Base-by-base conservation (phyloP, 306 rosid species). In the Corylus americana region DNA sequence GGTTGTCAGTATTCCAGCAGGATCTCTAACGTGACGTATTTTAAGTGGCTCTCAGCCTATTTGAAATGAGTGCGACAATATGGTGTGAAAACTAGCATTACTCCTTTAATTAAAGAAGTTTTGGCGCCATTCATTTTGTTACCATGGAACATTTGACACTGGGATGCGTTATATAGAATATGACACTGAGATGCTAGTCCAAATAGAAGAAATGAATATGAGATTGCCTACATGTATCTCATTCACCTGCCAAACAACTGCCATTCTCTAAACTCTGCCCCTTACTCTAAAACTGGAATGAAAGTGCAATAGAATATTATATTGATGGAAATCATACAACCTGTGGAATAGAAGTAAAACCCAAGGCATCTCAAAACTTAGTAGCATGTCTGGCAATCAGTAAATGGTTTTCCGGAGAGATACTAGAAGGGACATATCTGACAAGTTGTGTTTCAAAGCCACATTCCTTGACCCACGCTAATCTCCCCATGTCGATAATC, bases 331-430 rank as follows among this genome's bases (percentile, higher is more conserved):
- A 44, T 42, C 17, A 20, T 70, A 29, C 2, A 37, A 49, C 11
- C 55, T 59, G 55, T 59, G 55, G 16, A 3, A 42, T 5, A 29
- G 13, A 77, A 75, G n/a, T 22, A 47, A 39, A 75, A 76, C 20
- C 59, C 14, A 53, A 35, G 11, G 29, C 53, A 35, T 49, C 50
- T 82, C 75, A 82, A 55, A 35, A 62, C 70, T 2, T 12, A 68
- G 68, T 22, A 27, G 39, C 12, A 81, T 74, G 80, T 51, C 68
- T 80, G 61, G 98, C 98, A 62, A 95, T 82, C 45, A 95, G 85
- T 75, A 95, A 78, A 85, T 89, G 91, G 87, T 95, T 95, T 85
- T 95, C 98, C 22, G 97, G 98, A 81, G 98, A 95, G 75, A 95
- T 86, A 75, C 71, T 82, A 3, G 93, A 55, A 8, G 92, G 93